Base-by-base conservation (phyloP, 108 stramenopile genomes). In the Discostella pseudostelligera region DNA sequence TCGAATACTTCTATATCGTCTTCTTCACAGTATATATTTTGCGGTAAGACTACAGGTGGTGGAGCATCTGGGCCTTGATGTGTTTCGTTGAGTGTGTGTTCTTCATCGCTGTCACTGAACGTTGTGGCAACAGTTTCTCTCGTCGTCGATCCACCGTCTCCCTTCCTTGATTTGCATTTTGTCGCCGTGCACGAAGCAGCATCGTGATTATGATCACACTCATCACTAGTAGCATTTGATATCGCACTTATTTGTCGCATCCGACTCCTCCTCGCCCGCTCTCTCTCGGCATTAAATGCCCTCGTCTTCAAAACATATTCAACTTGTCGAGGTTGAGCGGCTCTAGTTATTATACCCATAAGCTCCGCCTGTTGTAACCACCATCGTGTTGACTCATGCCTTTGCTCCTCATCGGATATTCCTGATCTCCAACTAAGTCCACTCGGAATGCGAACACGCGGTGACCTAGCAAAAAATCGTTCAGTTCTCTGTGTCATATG, bases 301-400 rank as follows among this genome's bases (percentile, higher is more conserved):
- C 43, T 80, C 8, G 75, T 76, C 39, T 71, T 71, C 36, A 80
- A 36, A 17, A 76, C 79, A 55, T 67, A 76, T 43, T 76, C 72
- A 49, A 65, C 51, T 4, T 40, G 67, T 28, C 32, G 53, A 11
- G 51, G 51, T 17, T 24, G 13, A 21, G 35, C 14, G 21, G 24
- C 26, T 54, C 56, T 70, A 8, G 21, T 70, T 1, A 66, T 45
- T 36, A 70, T 63, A 12, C 78, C 72, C 47, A 74, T 59, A 7
- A 59, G 37, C 39, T 76, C 73, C 13, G 59, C 61, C 40, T 66
- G 59, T 42, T 61, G 72, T 11, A 74, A 54, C 76, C 76, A 78
- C 22, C 59, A 40, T 22, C 64, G 51, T 17, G 64, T 61, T 13
- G 70, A 56, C 39, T 65, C 57, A 7, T 80, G 62, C 43, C 63